Evolutionary conservation across 208 protist species (phyloP).

Genomic region (Leishmania tropica): DNA sequence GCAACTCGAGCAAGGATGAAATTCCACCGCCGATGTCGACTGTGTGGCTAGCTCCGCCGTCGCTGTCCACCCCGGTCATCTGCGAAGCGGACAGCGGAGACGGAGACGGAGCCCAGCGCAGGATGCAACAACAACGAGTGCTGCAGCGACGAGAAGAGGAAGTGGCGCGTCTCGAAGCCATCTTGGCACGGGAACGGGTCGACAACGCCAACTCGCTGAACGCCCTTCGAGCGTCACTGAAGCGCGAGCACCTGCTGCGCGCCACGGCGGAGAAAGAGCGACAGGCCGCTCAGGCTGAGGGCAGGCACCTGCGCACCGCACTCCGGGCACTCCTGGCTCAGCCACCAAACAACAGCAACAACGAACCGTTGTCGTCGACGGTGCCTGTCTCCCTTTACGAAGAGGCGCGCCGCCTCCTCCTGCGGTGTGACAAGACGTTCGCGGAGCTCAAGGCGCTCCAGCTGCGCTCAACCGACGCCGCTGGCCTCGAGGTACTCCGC

Average conservation of each 20-base stretch:
- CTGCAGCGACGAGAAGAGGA: neutral
- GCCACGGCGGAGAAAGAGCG: constrained; percentile 23
- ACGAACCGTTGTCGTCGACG: neutral
- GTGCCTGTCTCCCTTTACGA: constrained; percentile 26
- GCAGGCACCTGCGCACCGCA: constrained; percentile 24
- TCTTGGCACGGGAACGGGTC: constrained; percentile 19
- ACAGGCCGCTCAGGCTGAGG: constrained; percentile 5
- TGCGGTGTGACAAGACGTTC: constrained; percentile 17
- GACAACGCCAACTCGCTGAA: constrained; percentile 20
- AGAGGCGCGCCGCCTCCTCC: constrained; percentile 16
- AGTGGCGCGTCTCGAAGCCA: constrained; percentile 11
- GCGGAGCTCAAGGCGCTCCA: constrained; percentile 36
- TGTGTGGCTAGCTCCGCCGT: neutral
- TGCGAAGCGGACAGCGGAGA: neutral
- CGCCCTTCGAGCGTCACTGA: constrained; percentile 21
- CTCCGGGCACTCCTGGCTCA: constrained; percentile 3
- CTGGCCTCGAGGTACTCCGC: constrained; percentile 17
- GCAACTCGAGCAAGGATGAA: neutral
- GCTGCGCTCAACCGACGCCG: constrained; percentile 15
- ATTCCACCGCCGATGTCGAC: neutral
- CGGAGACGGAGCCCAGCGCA: no score
- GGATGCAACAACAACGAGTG: neutral
- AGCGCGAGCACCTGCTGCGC: constrained; percentile 30
- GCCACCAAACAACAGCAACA: neutral
- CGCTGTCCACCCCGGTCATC: neutral